Base-by-base conservation (phyloP, 345 rosid genomes). In the Xanthoceras sorbifolium region DNA sequence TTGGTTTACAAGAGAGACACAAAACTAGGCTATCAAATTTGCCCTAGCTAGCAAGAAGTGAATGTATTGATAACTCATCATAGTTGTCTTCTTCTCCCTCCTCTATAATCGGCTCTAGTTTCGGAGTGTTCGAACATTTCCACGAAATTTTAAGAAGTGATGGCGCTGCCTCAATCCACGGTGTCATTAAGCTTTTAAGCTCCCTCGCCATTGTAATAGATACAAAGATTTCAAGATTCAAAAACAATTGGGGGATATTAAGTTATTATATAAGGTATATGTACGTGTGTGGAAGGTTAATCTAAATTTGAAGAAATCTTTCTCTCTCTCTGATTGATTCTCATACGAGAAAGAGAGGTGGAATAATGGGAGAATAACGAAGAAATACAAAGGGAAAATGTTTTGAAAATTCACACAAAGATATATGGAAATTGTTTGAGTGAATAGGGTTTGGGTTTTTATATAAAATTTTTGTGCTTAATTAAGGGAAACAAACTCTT, bases 41-140 rank as follows among this genome's bases (percentile, higher is more conserved):
- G n/a, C n/a, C n/a, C n/a, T n/a, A n/a, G n/a, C n/a, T n/a, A n/a
- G n/a, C n/a, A n/a, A n/a, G n/a, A n/a, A n/a, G n/a, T n/a, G n/a
- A n/a, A n/a, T n/a, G n/a, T n/a, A n/a, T n/a, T n/a, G n/a, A n/a
- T n/a, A n/a, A n/a, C n/a, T n/a, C n/a, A n/a, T n/a, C n/a, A n/a
- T n/a, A n/a, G n/a, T n/a, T n/a, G n/a, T n/a, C n/a, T n/a, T n/a
- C 52, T 15, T 85, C 87, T 77, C 86, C 88, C 73, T 85, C 90
- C 62, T 89, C 87, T 46, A 34, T 63, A 29, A 86, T 89, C 0
- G 90, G 84, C 77, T 86, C 92, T 28, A 89, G 66, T 6, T 63
- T 77, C 0, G 89, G 86, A 61, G 71, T 34, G 65, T 31, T 72
- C 5, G 88, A 83, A 18, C 76, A 67, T 79, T 79, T 85, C 4